Conservation (phyloP, 192 early-diverging fungal species). For the Coemansia sp. region DNA sequence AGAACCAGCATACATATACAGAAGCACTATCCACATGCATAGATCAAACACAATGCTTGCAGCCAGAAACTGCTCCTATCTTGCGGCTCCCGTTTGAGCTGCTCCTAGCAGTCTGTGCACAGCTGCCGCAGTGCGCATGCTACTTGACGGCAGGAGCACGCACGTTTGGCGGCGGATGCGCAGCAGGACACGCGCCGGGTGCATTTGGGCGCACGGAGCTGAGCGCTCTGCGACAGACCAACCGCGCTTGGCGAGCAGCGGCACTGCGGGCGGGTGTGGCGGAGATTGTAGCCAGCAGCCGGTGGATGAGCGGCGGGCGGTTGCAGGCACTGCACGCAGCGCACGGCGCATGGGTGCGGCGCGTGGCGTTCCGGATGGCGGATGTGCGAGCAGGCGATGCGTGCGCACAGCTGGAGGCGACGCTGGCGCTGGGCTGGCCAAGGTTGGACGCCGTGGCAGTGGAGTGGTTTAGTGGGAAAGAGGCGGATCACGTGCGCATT, state of each 20-base stretch:
- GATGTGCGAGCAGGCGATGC: constrained; percentile 19
- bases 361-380: constrained; percentile 42
- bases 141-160: constrained; percentile 4
- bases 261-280: constrained; percentile 33
- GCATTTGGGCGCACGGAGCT: constrained; percentile 31
- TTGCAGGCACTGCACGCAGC: constrained; percentile 15
- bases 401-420: constrained; percentile 29
- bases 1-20: neutral
- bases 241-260: constrained; percentile 35
- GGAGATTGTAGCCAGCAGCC: constrained; percentile 43
- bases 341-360: constrained; percentile 21
- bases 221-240: constrained; percentile 33
- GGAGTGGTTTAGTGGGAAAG: constrained; percentile 41
- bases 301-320: constrained; percentile 35
- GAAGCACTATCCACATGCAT: neutral
- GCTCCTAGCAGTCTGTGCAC: constrained; percentile 31
- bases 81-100: constrained; percentile 37
- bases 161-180: constrained; percentile 25
- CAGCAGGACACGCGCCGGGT: constrained; percentile 33
- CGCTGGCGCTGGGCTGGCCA: constrained; percentile 37
- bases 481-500: constrained; percentile 27
- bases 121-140: constrained; percentile 30
- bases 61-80: neutral
- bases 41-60: neutral
- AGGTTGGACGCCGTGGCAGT: constrained; percentile 29